Evolutionary conservation across 495 filamentous ascomycete species (phyloP).

Genomic region (Rhypophila decipiens): DNA sequence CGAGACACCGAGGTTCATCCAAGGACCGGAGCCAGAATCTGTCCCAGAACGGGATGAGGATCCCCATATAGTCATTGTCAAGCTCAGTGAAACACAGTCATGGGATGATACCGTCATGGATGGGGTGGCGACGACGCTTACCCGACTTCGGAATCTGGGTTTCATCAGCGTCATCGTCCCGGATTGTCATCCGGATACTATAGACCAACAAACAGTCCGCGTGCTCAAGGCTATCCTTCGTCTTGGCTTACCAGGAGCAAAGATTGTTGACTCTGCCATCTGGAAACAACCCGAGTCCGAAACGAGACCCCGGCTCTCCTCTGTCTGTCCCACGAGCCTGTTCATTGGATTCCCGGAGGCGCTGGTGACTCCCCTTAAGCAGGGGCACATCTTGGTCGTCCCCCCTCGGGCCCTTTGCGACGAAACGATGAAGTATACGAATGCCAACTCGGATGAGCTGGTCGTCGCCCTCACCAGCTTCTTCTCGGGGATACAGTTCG

Average conservation of each 20-base stretch:
- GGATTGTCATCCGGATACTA: constrained; percentile 53
- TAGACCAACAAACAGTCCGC: constrained; percentile 63
- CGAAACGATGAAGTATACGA: constrained; percentile 47
- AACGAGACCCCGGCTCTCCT: background rate
- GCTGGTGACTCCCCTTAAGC: constrained; percentile 61
- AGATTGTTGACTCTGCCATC: constrained; percentile 62
- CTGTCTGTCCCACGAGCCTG: constrained; percentile 19
- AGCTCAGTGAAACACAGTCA: constrained; percentile 64
- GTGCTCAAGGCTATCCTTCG: constrained; percentile 66
- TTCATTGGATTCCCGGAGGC: constrained; percentile 44
- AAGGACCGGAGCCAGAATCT: constrained; percentile 22
- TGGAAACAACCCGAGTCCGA: constrained; percentile 23
- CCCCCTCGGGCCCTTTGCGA: constrained; percentile 61
- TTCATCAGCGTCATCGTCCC: constrained; percentile 75
- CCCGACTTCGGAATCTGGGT: constrained; percentile 74
- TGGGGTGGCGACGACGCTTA: constrained; percentile 76
- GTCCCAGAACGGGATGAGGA: constrained; percentile 34
- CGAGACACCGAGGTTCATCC: constrained; percentile 30
- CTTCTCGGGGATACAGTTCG: constrained; percentile 55
- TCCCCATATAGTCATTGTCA: constrained; percentile 80
- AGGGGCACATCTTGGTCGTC: constrained; percentile 75
- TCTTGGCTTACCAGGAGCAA: constrained; percentile 57
- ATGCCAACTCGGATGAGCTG: constrained; percentile 58
- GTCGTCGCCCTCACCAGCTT: constrained; percentile 66
- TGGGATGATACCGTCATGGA: constrained; percentile 60